Evolutionary conservation across 83 land plant species (phyloP), one percentile per base, ranked within the genome.

Genomic region (Picea abies): DNA sequence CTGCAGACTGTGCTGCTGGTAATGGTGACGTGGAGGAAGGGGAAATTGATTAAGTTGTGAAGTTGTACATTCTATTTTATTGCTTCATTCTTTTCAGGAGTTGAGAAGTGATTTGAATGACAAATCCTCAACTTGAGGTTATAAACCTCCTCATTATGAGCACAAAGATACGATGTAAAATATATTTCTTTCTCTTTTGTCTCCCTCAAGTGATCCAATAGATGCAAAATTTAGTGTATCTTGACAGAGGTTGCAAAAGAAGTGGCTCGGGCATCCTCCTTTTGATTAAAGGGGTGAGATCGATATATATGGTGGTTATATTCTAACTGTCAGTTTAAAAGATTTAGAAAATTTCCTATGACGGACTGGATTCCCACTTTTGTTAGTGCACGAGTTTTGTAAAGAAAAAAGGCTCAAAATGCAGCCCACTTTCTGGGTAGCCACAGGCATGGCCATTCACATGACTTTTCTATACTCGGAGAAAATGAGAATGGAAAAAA

Each of bases 11-110:
- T 78, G 80, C 61, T 56, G 80, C 80, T 78, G 80, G 80, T 29
- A 78, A 25, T 78, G 80, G 80, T 26, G 62, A 56, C 52, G 80
- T 78, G 29, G 80, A 56, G 63, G 63, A 78, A 60, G 80, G 80
- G 4, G 80, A 78, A 5, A 78, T 78, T 5, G 80, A 78, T 44
- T 78, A 39, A 39, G 22, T 20, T 4, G 41, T 39, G 5, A 14
- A 37, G 17, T 20, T 39, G 49, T 41, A 71, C 41, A 35, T 39
- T 10, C 41, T 39, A 39, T 71, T 71, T 71, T 39, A 39, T 71
- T 71, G 76, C 76, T 41, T 71, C 11, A 19, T 71, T 71, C 52
- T 71, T 41, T 32, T 0, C 20, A 17, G 47, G 47, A 70, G 75
- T 70, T 52, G 47, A 39, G 37, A 37, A 29, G 75, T 37, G 37